Evolutionary conservation across 1,139 yeast species (phyloP).

Genomic region (Yamadazyma dushanensis): DNA sequence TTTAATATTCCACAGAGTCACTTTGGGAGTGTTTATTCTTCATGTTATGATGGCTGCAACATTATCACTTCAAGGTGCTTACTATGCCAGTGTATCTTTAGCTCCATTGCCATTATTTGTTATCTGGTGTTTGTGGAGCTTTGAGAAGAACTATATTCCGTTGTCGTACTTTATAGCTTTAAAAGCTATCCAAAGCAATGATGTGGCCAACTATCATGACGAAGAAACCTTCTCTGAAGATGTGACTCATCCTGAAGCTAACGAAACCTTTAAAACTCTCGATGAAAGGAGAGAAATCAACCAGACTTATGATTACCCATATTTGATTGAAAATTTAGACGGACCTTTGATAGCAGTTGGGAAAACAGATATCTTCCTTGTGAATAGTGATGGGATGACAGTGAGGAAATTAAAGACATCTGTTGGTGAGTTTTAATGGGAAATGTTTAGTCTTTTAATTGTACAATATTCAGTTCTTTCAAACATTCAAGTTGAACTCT

Average conservation of each 20-base stretch:
- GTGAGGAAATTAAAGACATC: conserved; percentile 19
- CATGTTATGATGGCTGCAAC: conserved; percentile 94
- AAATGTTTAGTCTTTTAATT: too few species aligned
- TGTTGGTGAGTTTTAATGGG: conserved; percentile 14
- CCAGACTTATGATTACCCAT: conserved; percentile 77
- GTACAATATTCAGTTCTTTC: too few species aligned
- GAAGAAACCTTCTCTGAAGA: conserved; percentile 16
- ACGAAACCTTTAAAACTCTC: conserved; percentile 39
- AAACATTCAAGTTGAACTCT: too few species aligned
- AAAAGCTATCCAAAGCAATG: conserved; percentile 42
- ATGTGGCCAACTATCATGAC: conserved; percentile 16
- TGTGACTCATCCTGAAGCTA: conserved; percentile 5
- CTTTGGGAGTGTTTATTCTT: conserved; percentile 59
- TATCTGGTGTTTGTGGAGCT: conserved; percentile 70
- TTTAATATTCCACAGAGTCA: conserved; percentile 56
- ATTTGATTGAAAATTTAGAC: conserved; percentile 64
- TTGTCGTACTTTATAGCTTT: conserved; percentile 83
- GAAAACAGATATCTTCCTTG: conserved; percentile 59
- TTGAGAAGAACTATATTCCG: conserved; percentile 79
- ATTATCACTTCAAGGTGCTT: conserved; percentile 75
- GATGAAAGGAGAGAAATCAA: conserved; percentile 69
- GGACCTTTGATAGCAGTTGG: conserved; percentile 81
- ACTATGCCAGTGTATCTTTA: conserved; percentile 66
- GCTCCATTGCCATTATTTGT: conserved; percentile 76
- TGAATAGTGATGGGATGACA: conserved; percentile 55